These are phyloP conservation scores for Adansonia grandidieri DNA, from an alignment of 441 rosid genomes.

Conservation along the genomic window DNA sequence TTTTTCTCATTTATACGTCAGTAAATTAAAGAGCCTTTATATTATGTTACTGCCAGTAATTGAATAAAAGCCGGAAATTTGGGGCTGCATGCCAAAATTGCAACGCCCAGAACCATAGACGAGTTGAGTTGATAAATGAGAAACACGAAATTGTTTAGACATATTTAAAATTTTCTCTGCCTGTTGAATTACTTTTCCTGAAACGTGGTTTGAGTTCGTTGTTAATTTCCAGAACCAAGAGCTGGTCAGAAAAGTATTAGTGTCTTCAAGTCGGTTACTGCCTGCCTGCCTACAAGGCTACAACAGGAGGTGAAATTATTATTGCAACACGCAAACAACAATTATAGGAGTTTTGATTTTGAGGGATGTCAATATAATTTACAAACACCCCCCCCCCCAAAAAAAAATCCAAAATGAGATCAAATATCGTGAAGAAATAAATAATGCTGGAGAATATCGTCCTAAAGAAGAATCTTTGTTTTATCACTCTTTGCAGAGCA, in stretches of 20 bases:
- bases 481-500: constrained; percentile 25
- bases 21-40: neutral
- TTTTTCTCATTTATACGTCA: neutral
- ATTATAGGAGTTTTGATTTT: constrained; percentile 16
- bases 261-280: neutral
- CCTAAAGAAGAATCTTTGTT: constrained; percentile 31
- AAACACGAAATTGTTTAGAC: neutral
- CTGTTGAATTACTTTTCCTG: no score
- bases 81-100: neutral
- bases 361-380: constrained; percentile 37
- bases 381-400: constrained; percentile 24
- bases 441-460: constrained; percentile 12
- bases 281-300: neutral
- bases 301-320: neutral
- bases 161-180: no score
- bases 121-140: neutral
- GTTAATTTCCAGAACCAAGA: neutral
- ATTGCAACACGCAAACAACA: constrained; percentile 15
- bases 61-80: constrained; percentile 30
- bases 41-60: neutral
- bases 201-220: no score
- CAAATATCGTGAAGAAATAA: constrained; percentile 17
- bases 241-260: neutral
- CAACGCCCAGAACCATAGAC: neutral
- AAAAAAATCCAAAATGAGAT: constrained; percentile 30